phyloP scores from a whole-genome alignment of 164 flowering plant species.

The Nymphaea thermarum region DNA sequence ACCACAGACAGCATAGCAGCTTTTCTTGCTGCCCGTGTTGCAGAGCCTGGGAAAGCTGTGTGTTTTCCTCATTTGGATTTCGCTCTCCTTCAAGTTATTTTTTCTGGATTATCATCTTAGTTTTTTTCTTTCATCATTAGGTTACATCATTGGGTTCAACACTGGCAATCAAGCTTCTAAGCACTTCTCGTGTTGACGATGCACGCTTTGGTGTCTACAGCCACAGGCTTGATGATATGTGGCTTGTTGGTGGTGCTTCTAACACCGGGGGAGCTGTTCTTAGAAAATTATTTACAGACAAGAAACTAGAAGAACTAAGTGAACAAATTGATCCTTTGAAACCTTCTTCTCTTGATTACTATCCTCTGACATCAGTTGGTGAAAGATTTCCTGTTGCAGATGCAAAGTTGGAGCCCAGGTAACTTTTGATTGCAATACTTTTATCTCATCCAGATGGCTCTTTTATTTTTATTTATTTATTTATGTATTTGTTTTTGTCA shows the following conservation, averaged over 20 bases:
- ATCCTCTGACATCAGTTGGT: conserved; percentile 65
- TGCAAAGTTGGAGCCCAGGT: conserved; percentile 82
- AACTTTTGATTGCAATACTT: background rate
- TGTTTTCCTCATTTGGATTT: conserved; percentile 17
- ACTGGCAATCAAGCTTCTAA: conserved; percentile 80
- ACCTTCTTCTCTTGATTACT: conserved; percentile 72
- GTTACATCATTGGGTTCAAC: conserved; percentile 97
- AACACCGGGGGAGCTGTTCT: conserved; percentile 89
- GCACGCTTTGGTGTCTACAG: conserved; percentile 92
- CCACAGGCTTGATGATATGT: conserved; percentile 89
- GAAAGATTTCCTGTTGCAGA: conserved; percentile 92
- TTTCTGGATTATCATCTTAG: background rate
- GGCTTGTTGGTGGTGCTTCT: conserved; percentile 99
- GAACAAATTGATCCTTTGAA: conserved; percentile 52
- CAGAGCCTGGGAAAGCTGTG: conserved; percentile 87
- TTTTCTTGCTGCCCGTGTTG: conserved; percentile 89
- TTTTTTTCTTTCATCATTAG: conserved; percentile 15
- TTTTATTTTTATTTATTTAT: too few species aligned
- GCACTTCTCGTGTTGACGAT: conserved; percentile 78
- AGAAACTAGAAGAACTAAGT: conserved; percentile 56
- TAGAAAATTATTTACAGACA: conserved; percentile 64
- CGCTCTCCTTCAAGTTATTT: background rate
- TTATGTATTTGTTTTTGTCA: background rate
- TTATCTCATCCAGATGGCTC: background rate
- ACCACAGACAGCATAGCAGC: conserved; percentile 98